A percentile compares a stretch with the other conserved stretches of the same genome.
phyloP scores from a whole-genome alignment of 2,329 filamentous ascomycete genomes.

The Aspergillus ustus region DNA sequence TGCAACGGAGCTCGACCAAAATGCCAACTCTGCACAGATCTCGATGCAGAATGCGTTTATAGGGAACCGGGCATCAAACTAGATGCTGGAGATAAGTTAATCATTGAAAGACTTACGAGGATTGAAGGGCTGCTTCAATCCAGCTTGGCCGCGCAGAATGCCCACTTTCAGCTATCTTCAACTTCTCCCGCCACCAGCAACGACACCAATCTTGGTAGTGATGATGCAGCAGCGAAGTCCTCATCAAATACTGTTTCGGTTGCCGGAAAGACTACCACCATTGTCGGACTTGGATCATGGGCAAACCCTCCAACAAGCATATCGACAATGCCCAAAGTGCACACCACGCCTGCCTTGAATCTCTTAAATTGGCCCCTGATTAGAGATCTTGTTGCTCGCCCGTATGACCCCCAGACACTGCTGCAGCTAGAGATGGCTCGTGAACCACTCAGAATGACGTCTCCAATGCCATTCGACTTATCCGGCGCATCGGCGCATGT shows the following conservation, averaged over 20 bases:
- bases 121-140: constrained; percentile 81
- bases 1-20: constrained; percentile 81
- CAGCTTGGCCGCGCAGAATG: constrained; percentile 54
- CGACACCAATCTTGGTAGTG: constrained; percentile 63
- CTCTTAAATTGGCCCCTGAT: constrained; percentile 81
- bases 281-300: constrained; percentile 74
- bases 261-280: constrained; percentile 56
- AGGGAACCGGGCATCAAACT: constrained; percentile 85
- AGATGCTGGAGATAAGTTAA: constrained; percentile 84
- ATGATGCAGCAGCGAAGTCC: constrained; percentile 54
- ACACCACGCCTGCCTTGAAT: constrained; percentile 72
- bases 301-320: constrained; percentile 67
- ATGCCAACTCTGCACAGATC: constrained; percentile 80
- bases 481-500: constrained; percentile 76
- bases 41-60: constrained; percentile 83
- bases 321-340: constrained; percentile 82
- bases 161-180: constrained; percentile 52
- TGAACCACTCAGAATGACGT: constrained; percentile 67
- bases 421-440: constrained; percentile 80
- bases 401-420: constrained; percentile 80
- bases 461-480: constrained; percentile 69
- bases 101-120: constrained; percentile 75
- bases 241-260: constrained; percentile 22
- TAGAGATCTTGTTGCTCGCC: constrained; percentile 72
- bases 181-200: constrained; percentile 69